Base-by-base conservation (phyloP, 768 basidiomycete species). In the Rhizopogon vulgaris region DNA sequence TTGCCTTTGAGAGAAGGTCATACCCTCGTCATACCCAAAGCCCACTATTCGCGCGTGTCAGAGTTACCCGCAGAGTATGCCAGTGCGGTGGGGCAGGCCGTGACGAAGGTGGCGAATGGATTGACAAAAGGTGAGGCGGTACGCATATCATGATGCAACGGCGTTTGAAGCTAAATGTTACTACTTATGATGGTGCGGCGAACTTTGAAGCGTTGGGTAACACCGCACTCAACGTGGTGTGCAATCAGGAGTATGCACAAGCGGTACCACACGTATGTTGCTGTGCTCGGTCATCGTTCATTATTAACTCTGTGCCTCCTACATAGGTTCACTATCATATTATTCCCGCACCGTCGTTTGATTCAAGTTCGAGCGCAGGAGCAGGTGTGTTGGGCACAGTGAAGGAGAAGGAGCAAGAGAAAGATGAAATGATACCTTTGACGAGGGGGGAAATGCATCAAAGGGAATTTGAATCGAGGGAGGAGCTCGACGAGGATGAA, bases 171-270 rank as follows among this genome's bases (percentile, higher is more conserved):
- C 22, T 22, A 22, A 22, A 22, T 1, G 22, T 22, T 22, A 22
- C 22, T 22, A 3, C 1, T 3, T 22, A 22, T 3, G 22, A 22
- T 22, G 22, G 22, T 22, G 22, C 22, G 22, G 22, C 22, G 22
- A 22, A 22, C 22, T 22, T 22, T 22, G 22, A 36, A 59, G 53
- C 52, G 18, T 17, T 86, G 24, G 72, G 78, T 10, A 83, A 87
- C 57, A 84, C 83, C 14, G 84, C 73, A 6, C 70, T 89, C 42
- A 89, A 88, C 61, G 78, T 89, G 6, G 86, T 88, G 4, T 87
- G 85, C 59, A 88, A 88, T 61, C 86, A 89, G 61, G 86, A 87
- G 64, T 89, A 89, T 58, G 87, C 87, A 0, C 87, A 89, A 61
- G 84, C 83, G 4, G 84, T 89, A 6, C 82, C 80, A n/a, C 87